Base-by-base conservation (phyloP, 139 green algal species). In the Tetradesmus lagerheimii region DNA sequence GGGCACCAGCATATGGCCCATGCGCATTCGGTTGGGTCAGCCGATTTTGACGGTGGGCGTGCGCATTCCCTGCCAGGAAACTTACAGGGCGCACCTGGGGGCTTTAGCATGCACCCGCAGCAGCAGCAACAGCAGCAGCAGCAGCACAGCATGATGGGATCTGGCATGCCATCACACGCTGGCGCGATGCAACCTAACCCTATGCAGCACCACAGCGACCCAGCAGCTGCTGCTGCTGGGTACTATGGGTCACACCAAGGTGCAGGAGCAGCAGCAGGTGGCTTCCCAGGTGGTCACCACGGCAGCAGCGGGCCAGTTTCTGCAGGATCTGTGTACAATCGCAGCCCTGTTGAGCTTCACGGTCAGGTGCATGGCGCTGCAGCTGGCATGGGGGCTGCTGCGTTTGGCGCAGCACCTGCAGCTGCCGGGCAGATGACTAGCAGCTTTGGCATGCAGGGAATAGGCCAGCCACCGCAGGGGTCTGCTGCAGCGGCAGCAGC, bases 201-300 rank as follows among this genome's bases (percentile, higher is more conserved):
- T 20, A 43, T 80, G 78, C 39, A 62, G 78, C 78, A 84, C 20
- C 78, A 67, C 16, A 37, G 4, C 1, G 29, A 50, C 0, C 50
- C n/a, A 43, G 81, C 81, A 62, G 75, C 47, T 35, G 64, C 76
- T 62, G 76, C 86, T 71, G 45, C 76, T 86, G 86, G 57, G 3
- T 71, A 71, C 20, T 71, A 31, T 8, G 57, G 57, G 20, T 71
- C 57, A 8, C 57, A 71, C 57, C 57, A 71, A 71, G 57, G 66
- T 71, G 31, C 75, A 45, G 76, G 76, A 80, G 50, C 76, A 90
- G 76, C 71, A 78, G 76, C 76, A 37, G 29, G n/a, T 43, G 66
- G 84, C 34, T 27, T 64, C 4, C 20, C 23, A n/a, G 50, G 78
- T 43, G 27, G 25, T 6, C 38, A 27, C 8, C 38, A 12, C 4